Percentiles rank a stretch among this genome's conserved stretches.
These are phyloP conservation scores for Suillus subalutaceus DNA, from an alignment of 768 basidiomycete species.

Conservation along the genomic window DNA sequence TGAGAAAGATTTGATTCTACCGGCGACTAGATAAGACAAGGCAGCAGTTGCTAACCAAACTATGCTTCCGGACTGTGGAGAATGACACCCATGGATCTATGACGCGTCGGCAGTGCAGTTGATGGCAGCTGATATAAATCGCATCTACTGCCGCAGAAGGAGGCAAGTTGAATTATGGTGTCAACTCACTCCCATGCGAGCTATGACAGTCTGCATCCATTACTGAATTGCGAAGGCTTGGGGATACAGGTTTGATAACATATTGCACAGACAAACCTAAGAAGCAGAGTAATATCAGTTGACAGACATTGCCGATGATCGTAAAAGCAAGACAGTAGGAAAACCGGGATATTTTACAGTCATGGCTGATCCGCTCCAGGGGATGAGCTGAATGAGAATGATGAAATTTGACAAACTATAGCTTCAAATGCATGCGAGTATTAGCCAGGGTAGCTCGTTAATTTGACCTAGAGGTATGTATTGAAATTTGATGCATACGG, in stretches of 20 bases:
- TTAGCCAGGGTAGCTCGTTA: background rate
- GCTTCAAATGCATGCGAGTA: background rate
- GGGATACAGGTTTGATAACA: constrained; percentile 38
- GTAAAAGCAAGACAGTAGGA: background rate
- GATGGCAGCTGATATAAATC: background rate
- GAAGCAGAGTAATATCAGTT: background rate
- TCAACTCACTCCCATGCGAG: background rate
- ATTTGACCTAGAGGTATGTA: background rate
- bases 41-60: no score
- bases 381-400: background rate
- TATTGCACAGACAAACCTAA: background rate
- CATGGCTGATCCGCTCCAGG: background rate
- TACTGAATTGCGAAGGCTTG: constrained; percentile 24
- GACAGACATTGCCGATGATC: background rate
- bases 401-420: background rate
- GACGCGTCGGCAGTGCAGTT: background rate
- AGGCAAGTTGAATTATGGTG: background rate
- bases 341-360: background rate
- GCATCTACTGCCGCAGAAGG: background rate
- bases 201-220: background rate
- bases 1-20: background rate
- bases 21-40: background rate
- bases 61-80: background rate
- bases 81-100: background rate
- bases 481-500: background rate